Percentiles rank a stretch among this genome's conserved stretches.
Evolutionary conservation across 306 rosid species (phyloP).

Genomic region (Oxytropis ochrocephala): DNA sequence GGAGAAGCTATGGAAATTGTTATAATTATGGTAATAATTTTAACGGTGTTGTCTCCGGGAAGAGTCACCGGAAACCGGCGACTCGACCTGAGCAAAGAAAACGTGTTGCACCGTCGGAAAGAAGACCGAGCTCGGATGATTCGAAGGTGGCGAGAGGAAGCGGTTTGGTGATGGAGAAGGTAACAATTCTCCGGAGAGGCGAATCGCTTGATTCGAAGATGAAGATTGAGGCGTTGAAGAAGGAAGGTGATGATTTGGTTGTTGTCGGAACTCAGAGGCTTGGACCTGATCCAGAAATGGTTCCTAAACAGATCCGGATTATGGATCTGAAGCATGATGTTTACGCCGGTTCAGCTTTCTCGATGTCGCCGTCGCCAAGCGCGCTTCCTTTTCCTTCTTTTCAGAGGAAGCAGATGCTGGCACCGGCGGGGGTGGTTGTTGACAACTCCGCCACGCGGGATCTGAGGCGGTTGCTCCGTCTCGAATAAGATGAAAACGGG

Average conservation of each 20-base stretch:
- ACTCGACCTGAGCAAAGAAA: slow-evolving; percentile 39
- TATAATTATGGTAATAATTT: neutral
- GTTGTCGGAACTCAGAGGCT: slow-evolving; percentile 47
- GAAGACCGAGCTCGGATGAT: slow-evolving; percentile 49
- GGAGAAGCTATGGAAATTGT: slow-evolving; percentile 24
- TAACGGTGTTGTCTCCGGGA: slow-evolving; percentile 20
- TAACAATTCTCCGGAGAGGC: slow-evolving; percentile 66
- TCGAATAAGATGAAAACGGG: slow-evolving; percentile 27
- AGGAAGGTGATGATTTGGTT: slow-evolving; percentile 38
- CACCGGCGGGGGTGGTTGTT: slow-evolving; percentile 22
- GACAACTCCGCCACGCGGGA: slow-evolving; percentile 76
- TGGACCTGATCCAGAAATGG: slow-evolving; percentile 48
- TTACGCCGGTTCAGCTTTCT: slow-evolving; percentile 87
- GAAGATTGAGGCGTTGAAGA: slow-evolving; percentile 31
- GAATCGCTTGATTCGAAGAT: slow-evolving; percentile 63
- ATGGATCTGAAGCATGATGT: slow-evolving; percentile 31
- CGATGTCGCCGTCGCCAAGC: slow-evolving; percentile 78
- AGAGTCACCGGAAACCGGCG: slow-evolving; percentile 35
- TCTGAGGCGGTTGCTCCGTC: slow-evolving; percentile 79
- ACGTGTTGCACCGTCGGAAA: slow-evolving; percentile 20
- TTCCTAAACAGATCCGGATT: slow-evolving; percentile 39
- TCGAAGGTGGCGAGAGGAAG: slow-evolving; percentile 23
- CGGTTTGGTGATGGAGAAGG: slow-evolving; percentile 49
- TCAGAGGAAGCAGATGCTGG: slow-evolving; percentile 53
- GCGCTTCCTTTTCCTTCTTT: slow-evolving; percentile 84